Conservation (phyloP, 495 filamentous ascomycete genomes). For the Annulohypoxylon nitens region DNA sequence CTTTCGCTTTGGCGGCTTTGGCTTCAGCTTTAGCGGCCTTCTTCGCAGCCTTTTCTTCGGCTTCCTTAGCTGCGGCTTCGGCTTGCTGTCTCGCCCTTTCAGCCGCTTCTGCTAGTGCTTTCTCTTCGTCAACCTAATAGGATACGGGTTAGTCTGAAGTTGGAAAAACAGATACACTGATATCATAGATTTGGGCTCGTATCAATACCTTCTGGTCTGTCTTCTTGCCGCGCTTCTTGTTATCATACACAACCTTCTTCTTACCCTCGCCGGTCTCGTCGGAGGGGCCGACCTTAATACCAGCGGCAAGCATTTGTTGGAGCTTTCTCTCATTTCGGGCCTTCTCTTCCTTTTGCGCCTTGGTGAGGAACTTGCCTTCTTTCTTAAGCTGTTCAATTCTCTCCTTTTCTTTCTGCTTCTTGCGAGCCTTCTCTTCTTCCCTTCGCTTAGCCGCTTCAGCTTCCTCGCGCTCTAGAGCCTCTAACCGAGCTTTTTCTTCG, state of each 20-base stretch:
- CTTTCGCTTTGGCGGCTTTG: conserved; percentile 63
- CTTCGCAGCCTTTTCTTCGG: conserved; percentile 67
- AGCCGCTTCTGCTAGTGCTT: conserved; percentile 77
- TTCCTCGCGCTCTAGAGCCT: conserved; percentile 74
- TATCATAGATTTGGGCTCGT: too few relatives aligned
- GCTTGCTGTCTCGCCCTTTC: conserved; percentile 74
- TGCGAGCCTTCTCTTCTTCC: conserved; percentile 79
- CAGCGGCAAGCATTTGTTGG: conserved; percentile 93
- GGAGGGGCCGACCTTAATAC: conserved; percentile 83
- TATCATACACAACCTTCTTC: conserved; percentile 79
- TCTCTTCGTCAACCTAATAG: conserved; percentile 73
- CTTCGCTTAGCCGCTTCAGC: conserved; percentile 66
- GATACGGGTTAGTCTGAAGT: conserved; percentile 3
- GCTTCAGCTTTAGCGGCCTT: conserved; percentile 68
- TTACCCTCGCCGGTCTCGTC: conserved; percentile 74
- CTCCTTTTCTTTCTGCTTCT: conserved; percentile 96
- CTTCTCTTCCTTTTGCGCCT: conserved; percentile 91
- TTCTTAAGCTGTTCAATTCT: conserved; percentile 95
- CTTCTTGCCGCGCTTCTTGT: conserved; percentile 78
- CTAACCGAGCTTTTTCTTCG: conserved; percentile 80
- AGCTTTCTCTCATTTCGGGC: conserved; percentile 85
- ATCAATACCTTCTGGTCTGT: conserved; percentile 78
- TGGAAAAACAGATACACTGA: neutral
- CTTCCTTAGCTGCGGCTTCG: conserved; percentile 73
- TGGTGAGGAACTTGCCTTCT: conserved; percentile 94